Conservation (phyloP, 2,329 filamentous ascomycete species). For the Cordyceps fumosorosea region DNA sequence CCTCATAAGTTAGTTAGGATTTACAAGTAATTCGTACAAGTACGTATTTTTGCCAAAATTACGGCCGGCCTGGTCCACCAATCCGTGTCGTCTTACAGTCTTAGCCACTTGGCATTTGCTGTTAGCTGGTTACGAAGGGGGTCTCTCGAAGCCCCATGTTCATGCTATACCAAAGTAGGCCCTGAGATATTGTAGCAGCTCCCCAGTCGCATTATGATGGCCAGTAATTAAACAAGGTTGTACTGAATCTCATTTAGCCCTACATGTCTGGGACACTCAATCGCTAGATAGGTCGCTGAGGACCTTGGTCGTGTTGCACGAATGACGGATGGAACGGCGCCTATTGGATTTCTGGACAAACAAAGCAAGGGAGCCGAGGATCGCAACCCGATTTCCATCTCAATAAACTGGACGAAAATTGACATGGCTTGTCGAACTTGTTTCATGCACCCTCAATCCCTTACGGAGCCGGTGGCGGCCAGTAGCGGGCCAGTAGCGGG, state of each 20-base stretch:
- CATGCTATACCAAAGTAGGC: background rate
- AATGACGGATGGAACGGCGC: no score
- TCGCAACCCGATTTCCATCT: background rate
- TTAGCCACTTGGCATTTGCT: background rate
- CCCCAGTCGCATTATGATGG: background rate
- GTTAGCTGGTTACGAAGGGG: no score
- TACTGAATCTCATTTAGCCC: background rate
- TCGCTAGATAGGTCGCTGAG: no score
- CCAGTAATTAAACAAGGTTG: slow-evolving; percentile 4
- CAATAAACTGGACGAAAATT: background rate
- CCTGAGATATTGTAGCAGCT: background rate
- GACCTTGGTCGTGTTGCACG: no score
- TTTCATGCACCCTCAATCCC: slow-evolving; percentile 4
- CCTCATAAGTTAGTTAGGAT: no score
- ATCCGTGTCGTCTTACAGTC: background rate
- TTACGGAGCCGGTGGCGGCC: background rate
- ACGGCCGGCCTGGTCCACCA: background rate
- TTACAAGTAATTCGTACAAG: no score
- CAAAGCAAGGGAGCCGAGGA: background rate
- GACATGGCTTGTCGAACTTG: slow-evolving; percentile 7
- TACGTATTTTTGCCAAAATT: no score
- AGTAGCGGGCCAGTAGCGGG: background rate
- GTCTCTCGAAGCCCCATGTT: background rate
- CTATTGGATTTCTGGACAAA: no score
- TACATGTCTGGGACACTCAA: background rate